Evolutionary conservation across 108 stramenopile species (phyloP).

Genomic region (Pseudonitzschia pungens): DNA sequence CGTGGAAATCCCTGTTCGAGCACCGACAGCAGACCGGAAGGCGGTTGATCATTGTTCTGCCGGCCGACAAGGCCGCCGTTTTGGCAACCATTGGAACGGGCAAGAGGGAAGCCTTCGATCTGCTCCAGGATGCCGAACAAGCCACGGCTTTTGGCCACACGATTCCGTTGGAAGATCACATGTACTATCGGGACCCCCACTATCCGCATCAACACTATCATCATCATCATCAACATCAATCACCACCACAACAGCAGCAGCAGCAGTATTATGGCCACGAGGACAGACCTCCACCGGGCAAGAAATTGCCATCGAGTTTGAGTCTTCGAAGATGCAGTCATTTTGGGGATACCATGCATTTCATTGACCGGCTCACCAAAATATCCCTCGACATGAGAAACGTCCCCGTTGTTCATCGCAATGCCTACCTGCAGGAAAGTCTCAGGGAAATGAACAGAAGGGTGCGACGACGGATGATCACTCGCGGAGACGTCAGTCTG

Average conservation of each 20-base stretch:
- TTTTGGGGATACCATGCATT: constrained; percentile 90
- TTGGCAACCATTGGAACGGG: constrained; percentile 77
- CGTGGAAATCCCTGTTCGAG: constrained; percentile 86
- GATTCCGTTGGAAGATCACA: constrained; percentile 21
- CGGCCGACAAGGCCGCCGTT: constrained; percentile 81
- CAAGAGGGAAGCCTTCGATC: constrained; percentile 80
- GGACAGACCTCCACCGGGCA: background rate
- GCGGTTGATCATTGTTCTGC: constrained; percentile 75
- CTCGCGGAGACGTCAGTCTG: constrained; percentile 72
- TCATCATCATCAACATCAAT: constrained; percentile 17
- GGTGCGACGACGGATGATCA: constrained; percentile 75
- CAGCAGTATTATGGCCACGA: background rate
- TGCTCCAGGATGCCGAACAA: constrained; percentile 85
- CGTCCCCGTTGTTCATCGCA: constrained; percentile 52
- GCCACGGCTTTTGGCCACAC: constrained; percentile 82
- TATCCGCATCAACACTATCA: constrained; percentile 13
- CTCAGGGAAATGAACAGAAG: constrained; percentile 75
- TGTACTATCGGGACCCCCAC: constrained; percentile 8
- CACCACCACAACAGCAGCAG: too few species aligned
- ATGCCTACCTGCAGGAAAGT: constrained; percentile 46
- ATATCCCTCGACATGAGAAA: constrained; percentile 72
- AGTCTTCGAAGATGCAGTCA: constrained; percentile 79
- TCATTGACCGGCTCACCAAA: constrained; percentile 78
- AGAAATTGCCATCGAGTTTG: constrained; percentile 55
- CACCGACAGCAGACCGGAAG: constrained; percentile 83